These are phyloP conservation scores for Aspergillus nanangensis DNA, from an alignment of 495 filamentous ascomycete species.

Conservation along the genomic window DNA sequence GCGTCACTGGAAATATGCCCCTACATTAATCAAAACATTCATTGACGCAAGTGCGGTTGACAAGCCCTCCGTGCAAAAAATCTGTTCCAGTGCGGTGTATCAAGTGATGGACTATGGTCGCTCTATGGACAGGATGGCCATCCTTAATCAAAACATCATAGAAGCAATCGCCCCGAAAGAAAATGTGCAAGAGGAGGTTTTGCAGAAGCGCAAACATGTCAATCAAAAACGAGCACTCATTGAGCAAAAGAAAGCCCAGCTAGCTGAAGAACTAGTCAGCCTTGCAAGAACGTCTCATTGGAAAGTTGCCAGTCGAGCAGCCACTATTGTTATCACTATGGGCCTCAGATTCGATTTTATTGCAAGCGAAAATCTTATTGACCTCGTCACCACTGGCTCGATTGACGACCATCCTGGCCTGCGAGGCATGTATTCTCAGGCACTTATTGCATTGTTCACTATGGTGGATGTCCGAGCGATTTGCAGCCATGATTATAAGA, in stretches of 20 bases:
- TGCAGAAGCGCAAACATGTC: constrained; percentile 63
- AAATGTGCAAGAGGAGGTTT: constrained; percentile 58
- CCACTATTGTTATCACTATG: constrained; percentile 82
- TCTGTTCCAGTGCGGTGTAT: constrained; percentile 75
- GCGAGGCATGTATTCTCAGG: constrained; percentile 72
- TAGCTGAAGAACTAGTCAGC: constrained; percentile 77
- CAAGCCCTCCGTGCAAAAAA: constrained; percentile 87
- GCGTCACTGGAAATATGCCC: constrained; percentile 89
- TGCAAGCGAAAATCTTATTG: constrained; percentile 72
- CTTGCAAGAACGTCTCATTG: constrained; percentile 78
- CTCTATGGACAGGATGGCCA: constrained; percentile 76
- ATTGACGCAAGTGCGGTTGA: constrained; percentile 86
- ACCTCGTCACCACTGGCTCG: constrained; percentile 77
- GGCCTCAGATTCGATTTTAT: constrained; percentile 86
- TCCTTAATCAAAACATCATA: constrained; percentile 71
- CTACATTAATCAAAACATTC: constrained; percentile 77
- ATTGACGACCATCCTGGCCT: constrained; percentile 89
- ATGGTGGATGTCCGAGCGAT: constrained; percentile 80
- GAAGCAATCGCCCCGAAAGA: constrained; percentile 70
- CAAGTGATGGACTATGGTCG: constrained; percentile 89
- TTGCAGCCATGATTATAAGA: constrained; percentile 79
- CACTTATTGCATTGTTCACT: constrained; percentile 74
- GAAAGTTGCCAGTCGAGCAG: constrained; percentile 89
- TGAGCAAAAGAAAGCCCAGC: constrained; percentile 73
- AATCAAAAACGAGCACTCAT: constrained; percentile 67